A percentile compares a stretch with the other conserved stretches of the same genome.
Conservation (phyloP, 371 early-diverging fungal genomes). For the Mortierella sp. region DNA sequence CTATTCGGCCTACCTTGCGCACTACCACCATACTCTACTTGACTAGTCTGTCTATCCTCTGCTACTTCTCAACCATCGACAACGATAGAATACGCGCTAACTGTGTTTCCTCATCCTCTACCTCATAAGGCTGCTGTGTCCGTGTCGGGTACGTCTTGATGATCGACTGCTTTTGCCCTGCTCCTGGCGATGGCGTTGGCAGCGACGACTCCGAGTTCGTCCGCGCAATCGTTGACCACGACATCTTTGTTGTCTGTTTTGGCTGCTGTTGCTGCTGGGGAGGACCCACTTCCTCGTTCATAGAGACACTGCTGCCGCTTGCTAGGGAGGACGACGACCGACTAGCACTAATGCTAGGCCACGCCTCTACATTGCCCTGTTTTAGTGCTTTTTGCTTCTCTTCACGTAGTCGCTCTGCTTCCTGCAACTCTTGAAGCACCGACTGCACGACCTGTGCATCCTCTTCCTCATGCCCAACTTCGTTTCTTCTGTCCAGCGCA, state of each 20-base stretch:
- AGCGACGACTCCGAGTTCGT: slow-evolving; percentile 19
- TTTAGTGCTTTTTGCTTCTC: too few relatives aligned
- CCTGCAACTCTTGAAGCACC: neutral
- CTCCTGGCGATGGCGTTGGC: neutral
- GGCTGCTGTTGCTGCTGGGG: neutral
- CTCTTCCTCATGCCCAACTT: too few relatives aligned
- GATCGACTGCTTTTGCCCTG: slow-evolving; percentile 15
- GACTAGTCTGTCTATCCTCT: too few relatives aligned
- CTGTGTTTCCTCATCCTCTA: slow-evolving; percentile 49
- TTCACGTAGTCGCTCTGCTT: neutral
- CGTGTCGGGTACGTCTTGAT: slow-evolving; percentile 28
- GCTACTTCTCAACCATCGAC: slow-evolving; percentile 49
- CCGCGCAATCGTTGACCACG: slow-evolving; percentile 48
- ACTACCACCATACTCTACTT: too few relatives aligned
- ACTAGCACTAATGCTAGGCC: too few relatives aligned
- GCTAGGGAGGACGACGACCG: too few relatives aligned
- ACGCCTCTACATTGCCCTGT: too few relatives aligned
- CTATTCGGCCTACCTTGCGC: too few relatives aligned
- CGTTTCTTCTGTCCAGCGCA: too few relatives aligned
- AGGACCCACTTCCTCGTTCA: neutral
- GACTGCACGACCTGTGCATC: too few relatives aligned
- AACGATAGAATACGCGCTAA: slow-evolving; percentile 47
- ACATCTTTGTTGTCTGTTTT: slow-evolving; percentile 17
- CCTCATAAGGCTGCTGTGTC: slow-evolving; percentile 20
- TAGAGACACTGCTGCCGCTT: neutral